Evolutionary conservation across 2,329 filamentous ascomycete species (phyloP).

Genomic region (Fusarium stilboides): DNA sequence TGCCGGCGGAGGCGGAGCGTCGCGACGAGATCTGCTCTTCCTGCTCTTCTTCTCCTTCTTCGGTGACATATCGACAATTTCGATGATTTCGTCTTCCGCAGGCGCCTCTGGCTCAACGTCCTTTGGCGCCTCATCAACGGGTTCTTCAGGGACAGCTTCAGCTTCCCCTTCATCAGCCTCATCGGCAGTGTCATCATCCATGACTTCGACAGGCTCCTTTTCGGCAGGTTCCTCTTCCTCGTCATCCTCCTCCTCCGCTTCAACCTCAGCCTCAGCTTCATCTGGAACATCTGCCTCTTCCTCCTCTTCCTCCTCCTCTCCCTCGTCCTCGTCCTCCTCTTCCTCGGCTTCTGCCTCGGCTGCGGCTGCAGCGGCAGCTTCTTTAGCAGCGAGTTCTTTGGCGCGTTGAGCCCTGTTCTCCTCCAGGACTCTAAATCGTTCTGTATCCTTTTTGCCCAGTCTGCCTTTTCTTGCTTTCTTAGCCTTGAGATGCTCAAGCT

Average conservation of each 20-base stretch:
- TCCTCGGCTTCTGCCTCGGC: conserved; percentile 17
- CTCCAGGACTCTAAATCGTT: conserved; percentile 31
- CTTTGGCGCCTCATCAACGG: conserved; percentile 46
- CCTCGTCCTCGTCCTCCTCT: conserved; percentile 18
- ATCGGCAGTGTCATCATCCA: conserved; percentile 33
- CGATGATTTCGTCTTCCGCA: conserved; percentile 52
- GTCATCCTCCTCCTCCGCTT: neutral
- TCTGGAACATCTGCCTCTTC: conserved; percentile 10
- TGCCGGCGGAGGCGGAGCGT: conserved; percentile 58
- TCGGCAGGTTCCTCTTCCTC: conserved; percentile 26
- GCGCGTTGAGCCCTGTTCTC: conserved; percentile 29
- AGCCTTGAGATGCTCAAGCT: conserved; percentile 59
- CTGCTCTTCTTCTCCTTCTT: conserved; percentile 62
- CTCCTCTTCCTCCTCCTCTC: conserved; percentile 49
- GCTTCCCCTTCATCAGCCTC: conserved; percentile 51
- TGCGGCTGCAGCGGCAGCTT: conserved; percentile 34
- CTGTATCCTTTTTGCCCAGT: conserved; percentile 44
- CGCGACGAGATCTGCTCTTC: conserved; percentile 58
- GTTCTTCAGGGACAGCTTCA: conserved; percentile 47
- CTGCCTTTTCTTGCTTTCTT: conserved; percentile 56
- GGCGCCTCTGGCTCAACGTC: conserved; percentile 47
- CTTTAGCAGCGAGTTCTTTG: conserved; percentile 44
- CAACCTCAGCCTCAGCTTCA: conserved; percentile 3
- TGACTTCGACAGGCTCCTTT: conserved; percentile 43
- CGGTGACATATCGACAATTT: conserved; percentile 66